Base-by-base conservation (phyloP, 192 early-diverging fungal genomes). In the Coemansia sp. region DNA sequence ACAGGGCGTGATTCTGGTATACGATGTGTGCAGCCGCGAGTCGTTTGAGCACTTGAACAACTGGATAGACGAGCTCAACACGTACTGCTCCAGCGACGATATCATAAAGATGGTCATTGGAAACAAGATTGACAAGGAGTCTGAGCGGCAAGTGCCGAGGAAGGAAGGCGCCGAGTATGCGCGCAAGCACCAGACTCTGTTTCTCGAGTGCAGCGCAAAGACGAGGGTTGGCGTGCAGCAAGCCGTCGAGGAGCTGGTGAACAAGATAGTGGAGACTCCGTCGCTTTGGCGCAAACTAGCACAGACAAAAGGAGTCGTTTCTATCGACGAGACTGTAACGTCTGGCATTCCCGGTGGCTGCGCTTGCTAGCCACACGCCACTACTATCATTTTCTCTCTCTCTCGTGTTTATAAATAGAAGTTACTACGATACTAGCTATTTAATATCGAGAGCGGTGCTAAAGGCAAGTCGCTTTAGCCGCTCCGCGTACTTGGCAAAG, bases 1-100 rank as follows among this genome's bases (percentile, higher is more conserved):
- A 12, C 96, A 98, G 84, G 97, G 97, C 20, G 97, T 98, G 68
- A 98, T 99, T 75, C 96, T 99, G 38, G 97, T 99, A 31, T 99
- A 99, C 76, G 97, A 99, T 82, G 94, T 98, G 36, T 98, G 96
- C 7, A 96, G 98, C 75, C 87, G 88, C 74, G 94, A 98, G 49
- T 94, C 96, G 36, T 99, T 97, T 75, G 94, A 94, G 46, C 89
- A 96, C 63, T 86, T 99, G 41, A 85, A 93, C 59, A 88, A 83
- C n/a, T 99, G 98, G 98, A 91, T 98, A 62, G 93, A 87, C 25
- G 98, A 99, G 79, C 86, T 98, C 31, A 93, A 92, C 62, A 96
- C 94, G 32, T 98, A 97, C 70, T 92, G 94, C 42, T 89, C 93
- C 10, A 89, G 73, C 60, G 85, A 86, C 53, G 92, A 96, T 27